Conservation (phyloP, 179 eudicot species). For the Heliamphora pulchella region DNA sequence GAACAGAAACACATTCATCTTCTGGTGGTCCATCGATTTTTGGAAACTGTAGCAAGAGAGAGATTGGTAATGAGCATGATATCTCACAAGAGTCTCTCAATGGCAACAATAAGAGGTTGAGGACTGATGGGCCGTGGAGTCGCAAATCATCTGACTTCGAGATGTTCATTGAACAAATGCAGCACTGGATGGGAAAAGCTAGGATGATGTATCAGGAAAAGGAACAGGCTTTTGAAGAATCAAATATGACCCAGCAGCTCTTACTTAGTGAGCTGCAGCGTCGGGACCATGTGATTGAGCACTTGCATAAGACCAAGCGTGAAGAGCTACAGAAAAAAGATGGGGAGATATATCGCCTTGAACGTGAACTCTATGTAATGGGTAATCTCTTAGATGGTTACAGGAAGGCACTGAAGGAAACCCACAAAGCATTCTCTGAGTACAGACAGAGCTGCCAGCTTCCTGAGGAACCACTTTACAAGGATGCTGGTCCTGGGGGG, state of each 20-base stretch:
- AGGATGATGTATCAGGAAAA: conserved; percentile 32
- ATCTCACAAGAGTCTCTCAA: conserved; percentile 28
- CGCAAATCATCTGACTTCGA: conserved; percentile 27
- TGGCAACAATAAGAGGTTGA: conserved; percentile 49
- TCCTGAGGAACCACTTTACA: conserved; percentile 66
- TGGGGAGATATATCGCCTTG: conserved; percentile 42
- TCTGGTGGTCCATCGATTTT: conserved; percentile 34
- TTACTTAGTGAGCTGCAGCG: conserved; percentile 29
- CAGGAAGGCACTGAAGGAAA: conserved; percentile 58
- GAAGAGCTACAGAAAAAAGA: conserved; percentile 51
- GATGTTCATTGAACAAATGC: conserved; percentile 47
- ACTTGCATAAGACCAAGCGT: conserved; percentile 33
- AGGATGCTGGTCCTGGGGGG: conserved; percentile 83
- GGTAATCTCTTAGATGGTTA: conserved; percentile 62
- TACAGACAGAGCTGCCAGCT: conserved; percentile 42
- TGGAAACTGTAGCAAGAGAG: conserved; percentile 37
- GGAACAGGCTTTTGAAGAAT: conserved; percentile 30
- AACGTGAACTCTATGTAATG: conserved; percentile 70
- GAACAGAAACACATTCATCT: conserved; percentile 33
- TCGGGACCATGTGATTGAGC: conserved; percentile 40
- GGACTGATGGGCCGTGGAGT: conserved; percentile 28
- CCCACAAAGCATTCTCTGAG: conserved; percentile 46
- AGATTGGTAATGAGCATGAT: conserved; percentile 37
- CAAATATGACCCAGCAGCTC: conserved; percentile 30
- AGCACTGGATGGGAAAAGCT: conserved; percentile 37